Conservation (phyloP, 2,329 filamentous ascomycete genomes). For the Aureobasidium vineae region DNA sequence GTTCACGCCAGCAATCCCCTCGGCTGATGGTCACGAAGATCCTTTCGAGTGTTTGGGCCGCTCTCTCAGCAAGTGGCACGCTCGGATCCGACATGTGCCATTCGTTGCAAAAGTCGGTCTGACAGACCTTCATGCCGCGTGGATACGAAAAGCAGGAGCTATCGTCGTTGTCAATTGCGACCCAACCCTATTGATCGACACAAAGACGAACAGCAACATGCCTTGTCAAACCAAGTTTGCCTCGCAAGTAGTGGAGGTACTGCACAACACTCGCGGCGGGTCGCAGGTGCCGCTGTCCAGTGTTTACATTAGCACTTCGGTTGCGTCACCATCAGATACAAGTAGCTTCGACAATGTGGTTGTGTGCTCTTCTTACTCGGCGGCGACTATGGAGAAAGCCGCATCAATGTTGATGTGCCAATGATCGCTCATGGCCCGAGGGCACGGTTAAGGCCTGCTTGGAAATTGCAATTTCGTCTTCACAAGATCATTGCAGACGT, state of each 20-base stretch:
- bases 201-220: slow-evolving; percentile 33
- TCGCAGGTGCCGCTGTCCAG: background rate
- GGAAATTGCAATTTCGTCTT: background rate
- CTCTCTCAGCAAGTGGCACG: slow-evolving; percentile 59
- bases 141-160: slow-evolving; percentile 59
- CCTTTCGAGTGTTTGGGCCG: slow-evolving; percentile 71
- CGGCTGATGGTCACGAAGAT: slow-evolving; percentile 47
- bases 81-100: slow-evolving; percentile 66
- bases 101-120: slow-evolving; percentile 65
- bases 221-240: slow-evolving; percentile 32
- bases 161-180: slow-evolving; percentile 61
- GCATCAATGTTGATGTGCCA: slow-evolving; percentile 18
- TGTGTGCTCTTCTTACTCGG: slow-evolving; percentile 20
- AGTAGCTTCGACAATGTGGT: slow-evolving; percentile 20
- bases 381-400: slow-evolving; percentile 8
- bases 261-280: background rate
- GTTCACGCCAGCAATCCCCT: slow-evolving; percentile 44
- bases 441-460: background rate
- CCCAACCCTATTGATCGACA: slow-evolving; percentile 37
- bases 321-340: background rate
- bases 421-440: background rate
- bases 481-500: background rate
- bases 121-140: slow-evolving; percentile 61
- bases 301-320: background rate
- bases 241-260: slow-evolving; percentile 22